phyloP scores from a whole-genome alignment of 108 stramenopile species.

The Schizochytrium sp. region DNA sequence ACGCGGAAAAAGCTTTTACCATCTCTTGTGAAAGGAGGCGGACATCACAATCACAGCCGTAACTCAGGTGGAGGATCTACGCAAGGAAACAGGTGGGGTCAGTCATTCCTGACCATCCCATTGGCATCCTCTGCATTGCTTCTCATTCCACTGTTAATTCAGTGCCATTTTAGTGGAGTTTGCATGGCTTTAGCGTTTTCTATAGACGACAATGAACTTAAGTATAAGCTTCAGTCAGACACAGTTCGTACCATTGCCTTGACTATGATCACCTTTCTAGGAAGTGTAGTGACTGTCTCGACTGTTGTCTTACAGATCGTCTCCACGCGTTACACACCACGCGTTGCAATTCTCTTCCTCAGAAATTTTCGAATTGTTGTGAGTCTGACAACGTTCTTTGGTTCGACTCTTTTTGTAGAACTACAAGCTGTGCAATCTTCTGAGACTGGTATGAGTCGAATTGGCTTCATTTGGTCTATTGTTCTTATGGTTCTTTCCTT shows the following conservation, averaged over 20 bases:
- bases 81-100: no score
- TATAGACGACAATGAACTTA: no score
- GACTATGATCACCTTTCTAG: conserved; percentile 44
- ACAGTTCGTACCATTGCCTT: conserved; percentile 22
- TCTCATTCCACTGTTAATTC: no score
- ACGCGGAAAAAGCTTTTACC: no score
- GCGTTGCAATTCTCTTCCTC: conserved; percentile 36
- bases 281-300: conserved; percentile 4
- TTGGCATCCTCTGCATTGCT: no score
- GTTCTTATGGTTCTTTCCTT: conserved; percentile 25
- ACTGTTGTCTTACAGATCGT: conserved; percentile 33
- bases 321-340: conserved; percentile 54
- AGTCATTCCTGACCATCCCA: no score
- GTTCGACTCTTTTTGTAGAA: neutral
- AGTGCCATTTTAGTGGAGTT: no score
- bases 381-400: conserved; percentile 21
- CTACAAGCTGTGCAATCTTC: conserved; percentile 2
- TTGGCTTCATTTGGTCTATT: neutral
- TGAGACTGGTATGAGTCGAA: neutral
- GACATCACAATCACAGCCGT: no score
- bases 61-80: no score
- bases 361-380: conserved; percentile 15
- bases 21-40: no score
- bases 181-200: no score
- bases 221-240: neutral